Base-by-base conservation (phyloP, 179 eudicot genomes). In the Heliamphora pulchella region DNA sequence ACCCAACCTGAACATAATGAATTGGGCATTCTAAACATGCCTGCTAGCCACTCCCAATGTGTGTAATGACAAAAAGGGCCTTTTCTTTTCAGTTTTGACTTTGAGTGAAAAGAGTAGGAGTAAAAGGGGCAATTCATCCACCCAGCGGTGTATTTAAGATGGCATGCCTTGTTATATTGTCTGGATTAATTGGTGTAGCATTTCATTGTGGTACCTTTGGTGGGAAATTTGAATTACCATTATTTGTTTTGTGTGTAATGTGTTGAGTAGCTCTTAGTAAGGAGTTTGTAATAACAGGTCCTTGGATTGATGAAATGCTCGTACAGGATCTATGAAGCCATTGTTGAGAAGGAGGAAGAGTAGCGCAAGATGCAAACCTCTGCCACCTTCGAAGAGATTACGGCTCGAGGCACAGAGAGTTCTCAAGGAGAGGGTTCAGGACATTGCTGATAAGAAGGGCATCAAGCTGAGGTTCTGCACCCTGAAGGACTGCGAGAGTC, bases 361-460 rank as follows among this genome's bases (percentile, higher is more conserved):
- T 80, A 89, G 67, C 75, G 80, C 89, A 51, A 90, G 90, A 82
- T 90, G 92, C 84, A 93, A 92, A 79, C 97, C 97, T 39, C 89
- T 95, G 79, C 97, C 98, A 8, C 98, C 98, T 79, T 95, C 98
- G 8, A 95, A 95, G 87, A 91, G 98, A 87, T 82, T 95, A 81
- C 88, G 98, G 48, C 92, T 95, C 58, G 97, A 95, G 86, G 98
- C 98, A 62, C 98, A 95, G 68, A 89, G 98, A 87, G 98, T 95
- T 79, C 91, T 95, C 7, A 95, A 95, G 89, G 98, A 93, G 86
- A 91, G 92, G 83, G 98, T 95, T 86, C 98, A 95, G 86, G 98
- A 95, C 78, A 95, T 95, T 83, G 97, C 98, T 74, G 98, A 95
- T 84, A 93, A 93, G 84, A 95, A 93, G 88, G 97, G 97, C 62